A percentile compares a stretch with the other conserved stretches of the same genome.
These are phyloP conservation scores for Penicillium crystallinum DNA, from an alignment of 495 filamentous ascomycete genomes.

Conservation along the genomic window DNA sequence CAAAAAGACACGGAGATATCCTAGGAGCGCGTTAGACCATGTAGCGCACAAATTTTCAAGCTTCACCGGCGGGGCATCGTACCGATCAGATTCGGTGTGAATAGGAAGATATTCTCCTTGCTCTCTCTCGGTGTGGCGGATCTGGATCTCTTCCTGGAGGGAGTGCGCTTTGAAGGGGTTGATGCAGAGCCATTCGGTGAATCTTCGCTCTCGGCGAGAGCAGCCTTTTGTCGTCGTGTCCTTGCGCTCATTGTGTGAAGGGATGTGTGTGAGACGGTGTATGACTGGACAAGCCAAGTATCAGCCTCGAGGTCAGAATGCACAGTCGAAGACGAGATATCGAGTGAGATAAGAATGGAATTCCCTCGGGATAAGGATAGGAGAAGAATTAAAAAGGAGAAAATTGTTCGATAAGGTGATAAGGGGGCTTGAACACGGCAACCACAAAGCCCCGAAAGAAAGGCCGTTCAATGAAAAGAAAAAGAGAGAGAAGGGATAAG, in stretches of 20 bases:
- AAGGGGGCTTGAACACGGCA: constrained; percentile 10
- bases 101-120: constrained; percentile 90
- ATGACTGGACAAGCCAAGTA: not conserved
- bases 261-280: not conserved
- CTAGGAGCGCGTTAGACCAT: constrained; percentile 40
- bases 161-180: constrained; percentile 23
- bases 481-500: not conserved
- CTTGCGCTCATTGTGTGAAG: constrained; percentile 35
- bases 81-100: constrained; percentile 94
- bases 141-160: constrained; percentile 22
- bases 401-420: not conserved
- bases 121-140: constrained; percentile 29
- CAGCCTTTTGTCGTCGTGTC: constrained; percentile 42
- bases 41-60: not conserved
- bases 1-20: constrained; percentile 83
- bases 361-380: constrained; percentile 3
- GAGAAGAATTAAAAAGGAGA: constrained; percentile 6
- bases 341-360: constrained; percentile 1
- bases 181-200: constrained; percentile 29
- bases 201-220: constrained; percentile 34
- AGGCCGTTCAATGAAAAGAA: not conserved
- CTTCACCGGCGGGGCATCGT: constrained; percentile 19
- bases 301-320: not conserved
- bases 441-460: not conserved
- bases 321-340: not conserved